Percentiles rank a stretch among this genome's conserved stretches.
Evolutionary conservation across 2,329 filamentous ascomycete genomes (phyloP).

Genomic region (Aspergillus pseudoterreus): DNA sequence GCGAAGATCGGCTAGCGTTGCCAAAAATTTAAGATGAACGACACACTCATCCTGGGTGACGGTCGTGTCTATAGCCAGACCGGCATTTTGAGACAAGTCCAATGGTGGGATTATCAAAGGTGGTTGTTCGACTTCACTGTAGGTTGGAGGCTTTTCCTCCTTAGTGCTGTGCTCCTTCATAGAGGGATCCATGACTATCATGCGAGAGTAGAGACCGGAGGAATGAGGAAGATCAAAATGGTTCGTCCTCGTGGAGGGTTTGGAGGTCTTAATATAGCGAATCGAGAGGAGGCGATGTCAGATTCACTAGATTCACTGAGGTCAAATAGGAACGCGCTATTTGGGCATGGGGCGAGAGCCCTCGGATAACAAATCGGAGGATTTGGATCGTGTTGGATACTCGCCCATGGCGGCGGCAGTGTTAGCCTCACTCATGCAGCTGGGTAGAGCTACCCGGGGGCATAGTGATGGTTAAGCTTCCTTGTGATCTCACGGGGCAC

Average conservation of each 20-base stretch:
- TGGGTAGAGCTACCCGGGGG: too few species aligned
- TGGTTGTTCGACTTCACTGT: conserved; percentile 18
- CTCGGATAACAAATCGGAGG: not conserved
- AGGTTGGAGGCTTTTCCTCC: conserved; percentile 23
- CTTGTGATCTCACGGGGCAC: not conserved
- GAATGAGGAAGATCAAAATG: too few species aligned
- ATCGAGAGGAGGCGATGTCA: too few species aligned
- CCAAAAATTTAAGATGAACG: conserved; percentile 70
- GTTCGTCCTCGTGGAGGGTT: too few species aligned
- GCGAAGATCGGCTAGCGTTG: conserved; percentile 63
- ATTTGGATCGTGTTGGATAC: not conserved
- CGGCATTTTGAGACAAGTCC: conserved; percentile 16
- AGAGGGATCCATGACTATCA: not conserved
- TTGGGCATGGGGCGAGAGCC: too few species aligned
- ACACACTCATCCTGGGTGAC: conserved; percentile 56
- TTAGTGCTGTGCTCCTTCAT: not conserved
- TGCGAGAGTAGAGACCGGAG: not conserved
- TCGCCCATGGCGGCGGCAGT: not conserved
- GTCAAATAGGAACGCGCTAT: too few species aligned
- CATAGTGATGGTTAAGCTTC: not conserved
- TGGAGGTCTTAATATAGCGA: too few species aligned
- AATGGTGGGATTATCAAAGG: conserved; percentile 22
- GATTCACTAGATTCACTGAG: too few species aligned
- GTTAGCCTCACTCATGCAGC: not conserved
- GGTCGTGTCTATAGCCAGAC: conserved; percentile 12